A percentile compares a stretch with the other conserved stretches of the same genome.
Conservation (phyloP, 208 protist genomes). For the Leishmania tropica region DNA sequence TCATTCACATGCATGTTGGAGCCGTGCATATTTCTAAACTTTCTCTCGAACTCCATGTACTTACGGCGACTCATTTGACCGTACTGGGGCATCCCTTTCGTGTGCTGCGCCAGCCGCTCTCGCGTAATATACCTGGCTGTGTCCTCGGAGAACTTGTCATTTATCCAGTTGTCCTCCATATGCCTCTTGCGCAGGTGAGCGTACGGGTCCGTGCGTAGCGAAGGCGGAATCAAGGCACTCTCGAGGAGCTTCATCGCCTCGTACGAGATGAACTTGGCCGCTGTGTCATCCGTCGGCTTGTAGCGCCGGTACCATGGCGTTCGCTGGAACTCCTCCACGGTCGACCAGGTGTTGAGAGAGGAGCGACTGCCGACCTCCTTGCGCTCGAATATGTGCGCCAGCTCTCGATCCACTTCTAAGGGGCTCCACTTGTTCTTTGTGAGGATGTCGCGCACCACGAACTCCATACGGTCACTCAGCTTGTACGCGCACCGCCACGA, state of each 20-base stretch:
- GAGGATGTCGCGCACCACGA: constrained; percentile 75
- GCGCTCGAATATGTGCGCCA: constrained; percentile 83
- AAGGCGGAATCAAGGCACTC: constrained; percentile 77
- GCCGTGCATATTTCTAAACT: constrained; percentile 57
- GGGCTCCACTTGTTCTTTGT: constrained; percentile 62
- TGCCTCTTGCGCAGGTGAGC: constrained; percentile 88
- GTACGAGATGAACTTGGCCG: constrained; percentile 87
- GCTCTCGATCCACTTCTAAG: constrained; percentile 74
- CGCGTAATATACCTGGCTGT: constrained; percentile 74
- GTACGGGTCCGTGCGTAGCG: constrained; percentile 79
- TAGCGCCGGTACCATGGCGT: constrained; percentile 91
- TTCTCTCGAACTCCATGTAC: constrained; percentile 80
- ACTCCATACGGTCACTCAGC: constrained; percentile 86
- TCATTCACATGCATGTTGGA: constrained; percentile 82
- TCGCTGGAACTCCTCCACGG: constrained; percentile 90
- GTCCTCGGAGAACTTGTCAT: constrained; percentile 88
- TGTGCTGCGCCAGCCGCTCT: constrained; percentile 76
- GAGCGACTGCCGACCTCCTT: constrained; percentile 62
- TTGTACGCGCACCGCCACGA: constrained; percentile 85
- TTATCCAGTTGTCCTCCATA: constrained; percentile 93
- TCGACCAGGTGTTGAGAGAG: constrained; percentile 88
- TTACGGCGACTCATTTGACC: constrained; percentile 67
- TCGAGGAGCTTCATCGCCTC: constrained; percentile 89
- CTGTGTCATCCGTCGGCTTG: constrained; percentile 79
- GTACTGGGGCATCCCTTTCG: constrained; percentile 79